Conservation (phyloP, 2,329 filamentous ascomycete species). For the Phialemonium atrogriseum region DNA sequence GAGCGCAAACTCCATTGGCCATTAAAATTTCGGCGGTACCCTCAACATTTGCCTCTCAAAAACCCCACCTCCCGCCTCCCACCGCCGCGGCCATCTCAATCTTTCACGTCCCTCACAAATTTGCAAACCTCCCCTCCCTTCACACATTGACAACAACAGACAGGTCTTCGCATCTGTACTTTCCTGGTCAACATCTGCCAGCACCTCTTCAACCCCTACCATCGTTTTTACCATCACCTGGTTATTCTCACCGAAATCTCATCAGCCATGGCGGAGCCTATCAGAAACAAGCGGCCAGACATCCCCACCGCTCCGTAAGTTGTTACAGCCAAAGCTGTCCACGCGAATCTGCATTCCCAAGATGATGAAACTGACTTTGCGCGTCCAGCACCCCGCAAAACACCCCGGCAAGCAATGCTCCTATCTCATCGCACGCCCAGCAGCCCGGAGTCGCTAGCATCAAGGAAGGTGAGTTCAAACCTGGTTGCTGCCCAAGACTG, state of each 20-base stretch:
- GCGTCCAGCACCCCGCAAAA: conserved; percentile 84
- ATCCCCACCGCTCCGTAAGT: conserved; percentile 51
- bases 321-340: conserved; percentile 8
- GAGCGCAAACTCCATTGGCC: too few relatives aligned
- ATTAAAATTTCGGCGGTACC: too few relatives aligned
- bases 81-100: too few relatives aligned
- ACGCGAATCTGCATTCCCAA: conserved; percentile 3
- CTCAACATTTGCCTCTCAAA: too few relatives aligned
- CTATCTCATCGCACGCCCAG: conserved; percentile 95
- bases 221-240: too few relatives aligned
- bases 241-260: conserved; percentile 12
- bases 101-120: too few relatives aligned
- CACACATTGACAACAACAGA: too few relatives aligned
- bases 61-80: too few relatives aligned
- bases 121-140: too few relatives aligned
- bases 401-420: conserved; percentile 89
- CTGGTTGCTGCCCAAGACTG: background rate
- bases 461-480: conserved; percentile 72
- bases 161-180: too few relatives aligned
- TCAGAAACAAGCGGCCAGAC: conserved; percentile 55
- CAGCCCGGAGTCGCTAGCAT: conserved; percentile 91
- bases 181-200: too few relatives aligned
- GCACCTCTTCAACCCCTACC: too few relatives aligned
- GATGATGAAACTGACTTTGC: background rate
- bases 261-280: conserved; percentile 51